Base-by-base conservation (phyloP, 192 early-diverging fungal species). In the Dispira parvispora region DNA sequence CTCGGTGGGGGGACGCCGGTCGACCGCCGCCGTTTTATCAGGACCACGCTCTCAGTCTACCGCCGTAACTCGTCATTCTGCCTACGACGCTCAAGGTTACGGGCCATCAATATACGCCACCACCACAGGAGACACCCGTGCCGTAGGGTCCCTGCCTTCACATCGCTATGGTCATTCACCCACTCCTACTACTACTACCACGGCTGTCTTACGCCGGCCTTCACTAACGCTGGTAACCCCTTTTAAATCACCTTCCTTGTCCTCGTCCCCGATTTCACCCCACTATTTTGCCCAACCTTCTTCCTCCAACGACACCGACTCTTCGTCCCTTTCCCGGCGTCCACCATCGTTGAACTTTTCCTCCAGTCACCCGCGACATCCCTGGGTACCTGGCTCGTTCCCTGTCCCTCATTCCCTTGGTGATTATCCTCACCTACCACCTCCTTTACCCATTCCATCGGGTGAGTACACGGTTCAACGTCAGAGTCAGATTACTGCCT, bases 221-320 rank as follows among this genome's bases (percentile, higher is more conserved):
- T 61, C 58, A 16, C 18, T 61, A 11, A 61, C 43, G 18, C 11
- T 61, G n/a, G 58, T 61, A n/a, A 45, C 58, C 0, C 58, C 58
- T 14, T 61, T 61, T 21, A 61, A 61, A 45, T 61, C 58, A 5
- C 58, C 58, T 5, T 61, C 58, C n/a, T 44, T 61, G n/a, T 61
- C 58, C 18, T 43, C 58, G 12, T 61, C 58, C 32, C 58, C 58
- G 45, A 44, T 44, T 20, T 61, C 58, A 5, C 58, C 58, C 4
- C 43, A 45, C n/a, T 44, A 43, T 8, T 44, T 12, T 45, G 43
- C 5, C 13, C 58, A 13, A 42, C 58, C 43, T 43, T 61, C 58
- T n/a, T 61, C 58, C n/a, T 61, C 58, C 28, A 43, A 38, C 43
- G 58, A 61, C 12, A 61, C 58, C n/a, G 58, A 61, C 2, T 38